Base-by-base conservation (phyloP, 108 stramenopile species). In the Nitzschia sp. region DNA sequence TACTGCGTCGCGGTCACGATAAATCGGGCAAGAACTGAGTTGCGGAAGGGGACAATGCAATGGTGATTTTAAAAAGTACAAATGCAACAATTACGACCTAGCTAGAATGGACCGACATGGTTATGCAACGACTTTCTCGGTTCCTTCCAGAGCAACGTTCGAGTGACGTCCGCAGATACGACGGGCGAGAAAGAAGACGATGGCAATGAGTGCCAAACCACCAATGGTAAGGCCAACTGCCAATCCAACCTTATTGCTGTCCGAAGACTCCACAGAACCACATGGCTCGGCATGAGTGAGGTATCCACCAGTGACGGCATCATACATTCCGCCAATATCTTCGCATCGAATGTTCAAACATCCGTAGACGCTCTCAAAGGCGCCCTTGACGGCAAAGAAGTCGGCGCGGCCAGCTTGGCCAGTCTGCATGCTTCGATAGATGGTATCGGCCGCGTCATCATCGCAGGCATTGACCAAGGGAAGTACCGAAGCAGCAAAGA, bases 401-500 rank as follows among this genome's bases (percentile, higher is more conserved):
- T 88, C 74, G 15, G 76, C 80, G 19, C 46, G 33, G 25, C 59
- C 66, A 25, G 71, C 81, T 26, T 55, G 32, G 6, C 66, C 42
- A 35, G 75, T 70, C 17, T 60, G 54, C 78, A 91, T 73, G 74
- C 82, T 91, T 35, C 85, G 47, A 74, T 89, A 88, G 35, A 94
- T 85, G 13, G 63, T 85, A 5, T 54, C n/a, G 5, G 90, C 93
- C 46, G 77, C 90, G 0, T 46, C 53, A 3, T 60, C 66, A 36
- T 70, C 66, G 42, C 82, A 87, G 13, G 69, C 75, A 54, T 84
- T 75, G 47, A 94, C 62, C 21, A 85, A 45, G 6, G 93, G 93
- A 46, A 91, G 74, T 6, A 90, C 68, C 47, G 82, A 75, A 23
- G 90, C 90, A 56, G 90, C 93, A 64, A 91, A 94, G 3, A 64